Percentiles rank a stretch among this genome's conserved stretches.
Evolutionary conservation across 2,329 filamentous ascomycete genomes (phyloP).

Genomic region (Fusarium tjaetaba): DNA sequence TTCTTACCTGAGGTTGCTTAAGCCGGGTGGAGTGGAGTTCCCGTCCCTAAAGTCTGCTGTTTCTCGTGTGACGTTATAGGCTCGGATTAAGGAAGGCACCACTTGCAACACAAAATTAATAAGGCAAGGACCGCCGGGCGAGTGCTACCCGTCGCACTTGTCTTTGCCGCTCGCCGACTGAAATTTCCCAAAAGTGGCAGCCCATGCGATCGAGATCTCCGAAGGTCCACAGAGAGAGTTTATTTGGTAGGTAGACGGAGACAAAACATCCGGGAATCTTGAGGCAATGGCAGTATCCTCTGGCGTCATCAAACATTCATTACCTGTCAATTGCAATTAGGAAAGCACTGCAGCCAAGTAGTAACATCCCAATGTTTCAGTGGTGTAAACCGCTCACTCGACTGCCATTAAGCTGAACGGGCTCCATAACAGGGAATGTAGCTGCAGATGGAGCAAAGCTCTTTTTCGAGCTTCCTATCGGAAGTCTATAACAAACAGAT

Average conservation of each 20-base stretch:
- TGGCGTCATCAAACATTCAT: background rate
- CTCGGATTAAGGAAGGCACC: conserved; percentile 23
- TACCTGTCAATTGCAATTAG: background rate
- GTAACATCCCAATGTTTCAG: background rate
- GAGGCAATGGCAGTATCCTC: background rate
- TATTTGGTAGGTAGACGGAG: background rate
- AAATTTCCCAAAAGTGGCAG: conserved; percentile 5
- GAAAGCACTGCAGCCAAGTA: background rate
- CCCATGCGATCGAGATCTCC: conserved; percentile 30
- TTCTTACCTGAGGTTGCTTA: conserved; percentile 18
- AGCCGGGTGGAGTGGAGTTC: conserved; percentile 25
- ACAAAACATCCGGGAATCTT: background rate
- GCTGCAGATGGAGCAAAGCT: background rate
- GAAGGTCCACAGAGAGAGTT: background rate
- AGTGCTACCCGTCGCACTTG: conserved; percentile 17
- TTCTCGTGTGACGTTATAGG: conserved; percentile 39
- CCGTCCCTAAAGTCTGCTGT: conserved; percentile 23
- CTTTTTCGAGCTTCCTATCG: background rate
- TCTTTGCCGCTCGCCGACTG: conserved; percentile 10
- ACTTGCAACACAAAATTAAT: conserved; percentile 3
- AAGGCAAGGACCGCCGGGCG: conserved; percentile 22
- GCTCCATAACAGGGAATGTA: background rate
- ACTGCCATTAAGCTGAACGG: background rate
- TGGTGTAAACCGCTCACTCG: background rate
- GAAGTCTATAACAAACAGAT: conserved; percentile 22